Conservation (phyloP, 1,284 basidiomycete genomes). For the Apiotrichum porosum region DNA sequence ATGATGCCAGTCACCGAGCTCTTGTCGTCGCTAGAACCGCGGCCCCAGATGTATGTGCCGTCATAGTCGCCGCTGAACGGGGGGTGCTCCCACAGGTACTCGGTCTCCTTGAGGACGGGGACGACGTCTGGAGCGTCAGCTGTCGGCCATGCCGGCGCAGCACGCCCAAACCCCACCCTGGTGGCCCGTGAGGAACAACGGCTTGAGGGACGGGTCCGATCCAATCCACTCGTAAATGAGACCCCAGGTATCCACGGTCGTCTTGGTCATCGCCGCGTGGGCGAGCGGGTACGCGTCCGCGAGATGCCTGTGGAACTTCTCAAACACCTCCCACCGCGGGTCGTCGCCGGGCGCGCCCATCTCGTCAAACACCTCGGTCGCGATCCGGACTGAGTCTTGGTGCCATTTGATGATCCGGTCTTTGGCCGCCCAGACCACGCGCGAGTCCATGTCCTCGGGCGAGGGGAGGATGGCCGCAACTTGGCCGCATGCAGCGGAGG, state of each 20-base stretch:
- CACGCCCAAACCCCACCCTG: background rate
- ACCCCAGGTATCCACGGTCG: conserved; percentile 55
- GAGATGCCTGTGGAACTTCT: conserved; percentile 45
- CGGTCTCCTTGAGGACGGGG: conserved; percentile 41
- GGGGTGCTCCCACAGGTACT: conserved; percentile 44
- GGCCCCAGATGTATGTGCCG: conserved; percentile 44
- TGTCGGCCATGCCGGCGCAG: background rate
- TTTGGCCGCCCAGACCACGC: too few species aligned
- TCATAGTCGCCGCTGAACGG: conserved; percentile 46
- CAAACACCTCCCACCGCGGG: conserved; percentile 44
- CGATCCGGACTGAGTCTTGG: conserved; percentile 41
- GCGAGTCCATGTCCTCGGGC: too few species aligned
- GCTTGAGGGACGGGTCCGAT: conserved; percentile 49
- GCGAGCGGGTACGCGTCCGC: conserved; percentile 38
- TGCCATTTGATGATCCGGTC: conserved; percentile 35
- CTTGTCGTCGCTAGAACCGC: conserved; percentile 47
- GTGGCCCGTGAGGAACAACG: conserved; percentile 39
- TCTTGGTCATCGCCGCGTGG: conserved; percentile 26
- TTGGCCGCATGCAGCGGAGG: too few species aligned
- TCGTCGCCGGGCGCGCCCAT: conserved; percentile 47
- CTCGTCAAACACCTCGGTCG: conserved; percentile 45
- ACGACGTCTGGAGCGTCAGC: conserved; percentile 48
- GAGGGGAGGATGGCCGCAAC: too few species aligned
- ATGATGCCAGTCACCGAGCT: conserved; percentile 42
- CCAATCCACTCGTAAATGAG: conserved; percentile 51